Percentiles rank a stretch among this genome's conserved stretches.
Evolutionary conservation across 352 stramenopile species (phyloP).

Genomic region (Phytopythium montanum): DNA sequence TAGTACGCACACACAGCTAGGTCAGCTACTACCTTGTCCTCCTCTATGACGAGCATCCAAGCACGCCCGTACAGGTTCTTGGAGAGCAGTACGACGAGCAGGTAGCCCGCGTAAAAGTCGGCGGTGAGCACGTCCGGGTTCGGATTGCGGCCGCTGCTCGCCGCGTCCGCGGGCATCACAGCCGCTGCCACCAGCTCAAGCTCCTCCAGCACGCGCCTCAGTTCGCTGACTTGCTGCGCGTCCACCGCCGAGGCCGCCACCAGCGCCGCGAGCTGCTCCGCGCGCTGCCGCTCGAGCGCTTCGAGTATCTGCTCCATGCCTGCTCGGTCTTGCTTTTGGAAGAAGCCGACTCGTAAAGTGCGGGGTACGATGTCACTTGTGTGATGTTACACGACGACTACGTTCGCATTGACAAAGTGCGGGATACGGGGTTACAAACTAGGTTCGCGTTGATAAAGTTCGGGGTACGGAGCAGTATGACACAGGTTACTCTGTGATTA

Average conservation of each 20-base stretch:
- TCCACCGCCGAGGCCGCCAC: slow-evolving; percentile 22
- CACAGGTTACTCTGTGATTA: not conserved
- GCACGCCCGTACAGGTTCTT: slow-evolving; percentile 30
- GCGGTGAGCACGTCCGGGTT: slow-evolving; percentile 33
- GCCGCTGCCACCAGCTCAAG: slow-evolving; percentile 52
- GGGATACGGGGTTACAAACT: too few relatives aligned
- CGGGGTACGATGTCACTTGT: not conserved
- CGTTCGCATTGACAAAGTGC: too few relatives aligned
- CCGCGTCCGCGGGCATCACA: slow-evolving; percentile 7
- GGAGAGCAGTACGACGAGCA: slow-evolving; percentile 50
- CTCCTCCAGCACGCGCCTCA: slow-evolving; percentile 46
- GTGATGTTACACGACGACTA: too few relatives aligned
- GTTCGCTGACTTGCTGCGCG: slow-evolving; percentile 19
- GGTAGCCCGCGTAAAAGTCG: slow-evolving; percentile 55
- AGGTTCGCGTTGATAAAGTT: too few relatives aligned
- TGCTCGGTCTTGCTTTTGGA: not conserved
- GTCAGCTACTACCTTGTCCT: not conserved
- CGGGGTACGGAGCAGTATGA: not conserved
- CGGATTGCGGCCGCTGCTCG: slow-evolving; percentile 10
- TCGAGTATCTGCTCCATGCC: slow-evolving; percentile 27
- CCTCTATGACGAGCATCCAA: too few relatives aligned
- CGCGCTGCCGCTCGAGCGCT: slow-evolving; percentile 36
- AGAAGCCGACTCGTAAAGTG: not conserved
- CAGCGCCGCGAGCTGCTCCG: slow-evolving; percentile 32
- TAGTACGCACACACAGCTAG: slow-evolving; percentile 7